Evolutionary conservation across 495 filamentous ascomycete genomes (phyloP).

Genomic region (Penicillium daleae): DNA sequence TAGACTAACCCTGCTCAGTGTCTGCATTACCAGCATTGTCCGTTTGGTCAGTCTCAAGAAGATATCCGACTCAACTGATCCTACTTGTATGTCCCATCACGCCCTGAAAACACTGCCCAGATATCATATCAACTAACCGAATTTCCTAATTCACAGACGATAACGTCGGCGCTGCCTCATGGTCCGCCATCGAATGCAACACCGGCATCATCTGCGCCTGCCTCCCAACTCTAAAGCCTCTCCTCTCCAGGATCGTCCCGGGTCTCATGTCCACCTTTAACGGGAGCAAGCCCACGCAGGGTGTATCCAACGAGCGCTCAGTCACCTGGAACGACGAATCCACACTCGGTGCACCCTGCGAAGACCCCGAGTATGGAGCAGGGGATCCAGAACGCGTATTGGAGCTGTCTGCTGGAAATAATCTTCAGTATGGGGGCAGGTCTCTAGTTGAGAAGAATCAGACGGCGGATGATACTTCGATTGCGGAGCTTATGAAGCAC

Average conservation of each 20-base stretch:
- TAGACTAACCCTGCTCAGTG: constrained; percentile 30
- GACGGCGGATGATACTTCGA: constrained; percentile 1
- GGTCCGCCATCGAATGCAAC: constrained; percentile 92
- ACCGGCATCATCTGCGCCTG: constrained; percentile 86
- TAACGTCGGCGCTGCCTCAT: constrained; percentile 63
- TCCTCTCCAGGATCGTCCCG: constrained; percentile 55
- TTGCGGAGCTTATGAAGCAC: constrained; percentile 15
- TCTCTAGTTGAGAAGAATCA: constrained; percentile 16
- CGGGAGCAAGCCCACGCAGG: constrained; percentile 23
- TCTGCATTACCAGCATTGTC: constrained; percentile 50
- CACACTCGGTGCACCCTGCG: constrained; percentile 35
- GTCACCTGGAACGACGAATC: constrained; percentile 41
- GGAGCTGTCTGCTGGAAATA: constrained; percentile 26
- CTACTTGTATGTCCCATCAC: constrained; percentile 43
- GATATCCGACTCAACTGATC: constrained; percentile 45
- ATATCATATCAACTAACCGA: not conserved
- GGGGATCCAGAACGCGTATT: constrained; percentile 33
- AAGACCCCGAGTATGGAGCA: constrained; percentile 40
- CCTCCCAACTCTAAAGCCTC: constrained; percentile 82
- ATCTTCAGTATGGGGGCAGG: constrained; percentile 8
- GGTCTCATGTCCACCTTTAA: constrained; percentile 37
- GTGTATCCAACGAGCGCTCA: constrained; percentile 24
- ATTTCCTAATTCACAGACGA: constrained; percentile 42
- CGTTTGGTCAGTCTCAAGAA: constrained; percentile 43
- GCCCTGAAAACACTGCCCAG: not conserved